Conservation (phyloP, 495 filamentous ascomycete genomes). For the Schizothecium vesticola region DNA sequence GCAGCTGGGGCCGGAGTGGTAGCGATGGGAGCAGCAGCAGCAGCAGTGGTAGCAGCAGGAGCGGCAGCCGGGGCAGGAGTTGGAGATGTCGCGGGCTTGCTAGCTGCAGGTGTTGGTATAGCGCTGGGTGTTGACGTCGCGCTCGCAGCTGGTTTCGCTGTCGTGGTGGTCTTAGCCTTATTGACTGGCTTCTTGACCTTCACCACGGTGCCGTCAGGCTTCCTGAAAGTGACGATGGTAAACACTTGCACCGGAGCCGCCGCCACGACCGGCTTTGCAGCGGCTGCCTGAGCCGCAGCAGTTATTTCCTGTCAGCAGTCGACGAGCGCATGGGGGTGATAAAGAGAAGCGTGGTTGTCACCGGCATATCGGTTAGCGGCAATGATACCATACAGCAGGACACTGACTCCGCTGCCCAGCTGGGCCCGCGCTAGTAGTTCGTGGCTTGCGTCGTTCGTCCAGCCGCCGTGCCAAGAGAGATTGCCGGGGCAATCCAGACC, state of each 20-base stretch:
- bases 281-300: not conserved
- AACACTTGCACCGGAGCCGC: not conserved
- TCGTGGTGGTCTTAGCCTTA: not conserved
- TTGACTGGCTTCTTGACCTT: constrained; percentile 3
- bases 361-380: not conserved
- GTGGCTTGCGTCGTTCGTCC: constrained; percentile 3
- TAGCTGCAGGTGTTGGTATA: not conserved
- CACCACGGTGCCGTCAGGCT: constrained; percentile 1
- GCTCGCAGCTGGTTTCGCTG: not conserved
- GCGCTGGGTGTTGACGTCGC: not conserved
- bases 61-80: not conserved
- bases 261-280: not conserved
- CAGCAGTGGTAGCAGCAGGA: not conserved
- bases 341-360: not conserved
- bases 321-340: not conserved
- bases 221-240: constrained; percentile 1
- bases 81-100: not conserved
- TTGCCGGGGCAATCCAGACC: not conserved
- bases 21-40: no score
- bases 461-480: constrained; percentile 2
- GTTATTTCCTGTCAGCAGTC: not conserved
- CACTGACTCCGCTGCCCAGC: not conserved
- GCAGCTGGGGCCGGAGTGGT: not conserved
- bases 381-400: not conserved
- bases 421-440: not conserved